A percentile compares a stretch with the other conserved stretches of the same genome.
Evolutionary conservation across 148 eudicot species (phyloP).

Genomic region (Heliosperma pusillum): DNA sequence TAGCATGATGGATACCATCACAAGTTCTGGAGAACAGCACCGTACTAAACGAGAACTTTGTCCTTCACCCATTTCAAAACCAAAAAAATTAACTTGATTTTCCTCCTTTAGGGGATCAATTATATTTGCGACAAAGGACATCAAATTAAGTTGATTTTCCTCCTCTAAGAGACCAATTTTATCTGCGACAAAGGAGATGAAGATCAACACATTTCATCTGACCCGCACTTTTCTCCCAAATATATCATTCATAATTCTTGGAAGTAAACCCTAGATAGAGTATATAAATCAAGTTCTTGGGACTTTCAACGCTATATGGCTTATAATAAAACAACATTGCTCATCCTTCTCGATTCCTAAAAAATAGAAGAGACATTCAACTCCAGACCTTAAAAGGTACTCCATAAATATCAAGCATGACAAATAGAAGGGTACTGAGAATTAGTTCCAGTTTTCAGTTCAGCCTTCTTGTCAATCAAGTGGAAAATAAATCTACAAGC

Average conservation of each 20-base stretch:
- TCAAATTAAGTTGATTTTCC: background rate
- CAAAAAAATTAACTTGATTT: too few relatives aligned
- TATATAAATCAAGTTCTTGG: background rate
- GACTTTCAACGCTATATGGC: background rate
- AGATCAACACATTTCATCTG: slow-evolving; percentile 4
- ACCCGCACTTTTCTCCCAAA: background rate
- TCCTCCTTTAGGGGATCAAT: too few relatives aligned
- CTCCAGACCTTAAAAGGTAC: background rate
- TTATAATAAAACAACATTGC: background rate
- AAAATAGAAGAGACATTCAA: background rate
- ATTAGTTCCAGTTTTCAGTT: slow-evolving; percentile 2
- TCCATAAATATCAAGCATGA: background rate
- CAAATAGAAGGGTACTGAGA: background rate
- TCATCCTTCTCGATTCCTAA: background rate
- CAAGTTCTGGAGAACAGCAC: too few relatives aligned
- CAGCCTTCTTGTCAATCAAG: background rate
- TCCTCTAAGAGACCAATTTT: background rate
- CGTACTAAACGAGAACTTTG: too few relatives aligned
- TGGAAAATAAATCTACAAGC: background rate
- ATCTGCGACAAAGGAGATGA: background rate
- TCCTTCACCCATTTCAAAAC: too few relatives aligned
- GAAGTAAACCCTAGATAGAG: background rate
- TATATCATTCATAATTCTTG: background rate
- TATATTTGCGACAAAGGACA: too few relatives aligned
- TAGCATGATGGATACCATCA: too few relatives aligned